Evolutionary conservation across 2,329 filamentous ascomycete genomes (phyloP), one percentile per base, ranked within the genome.

Genomic region (Alternaria solani): DNA sequence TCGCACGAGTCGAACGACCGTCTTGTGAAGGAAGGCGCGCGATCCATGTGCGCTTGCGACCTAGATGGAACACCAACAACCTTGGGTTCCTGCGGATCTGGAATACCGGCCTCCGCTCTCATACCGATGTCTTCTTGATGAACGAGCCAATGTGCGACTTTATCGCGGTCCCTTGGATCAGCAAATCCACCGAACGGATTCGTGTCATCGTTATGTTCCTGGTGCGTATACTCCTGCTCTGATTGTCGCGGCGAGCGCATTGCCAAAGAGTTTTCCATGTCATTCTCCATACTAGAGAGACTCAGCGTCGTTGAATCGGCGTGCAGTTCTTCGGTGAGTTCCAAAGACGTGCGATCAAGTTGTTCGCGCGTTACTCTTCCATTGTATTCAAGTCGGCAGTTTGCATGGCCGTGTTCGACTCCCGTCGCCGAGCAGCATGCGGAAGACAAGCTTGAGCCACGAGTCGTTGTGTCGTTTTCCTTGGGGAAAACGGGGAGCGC

Each of bases 1-100:
- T 38, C 49, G 39, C 44, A 55, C 1, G 55, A 61, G 30, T 53
- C 49, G 18, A 23, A 11, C 20, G 60, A 47, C 46, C 46, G 49
- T 28, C 11, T 25, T 42, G 14, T 42, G 7, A 56, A 42, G 12
- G 44, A 49, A 32, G 43, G 44, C 7, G 49, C 8, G 16, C 49
- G 23, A 18, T 41, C 16, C 32, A 20, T 39, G 6, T 41, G 4
- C 18, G n/a, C 5, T 1, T 14, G 39, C 20, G 12, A 20, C 12
- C 20, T 16, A 1, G 7, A 42, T 14, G 39, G 7, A 8, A 6
- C 11, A 42, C 16, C 20, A 20, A 8, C 7, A 39, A 25, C 6
- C 3, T 12, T 25, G 20, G 11, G 39, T 12, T 14, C 25, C 20
- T 25, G 39, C 20, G 20, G 18, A 42, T 25, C 20, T 14, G 39